Evolutionary conservation across 139 green algal genomes (phyloP).

Genomic region (Chlamydomonas applanata): DNA sequence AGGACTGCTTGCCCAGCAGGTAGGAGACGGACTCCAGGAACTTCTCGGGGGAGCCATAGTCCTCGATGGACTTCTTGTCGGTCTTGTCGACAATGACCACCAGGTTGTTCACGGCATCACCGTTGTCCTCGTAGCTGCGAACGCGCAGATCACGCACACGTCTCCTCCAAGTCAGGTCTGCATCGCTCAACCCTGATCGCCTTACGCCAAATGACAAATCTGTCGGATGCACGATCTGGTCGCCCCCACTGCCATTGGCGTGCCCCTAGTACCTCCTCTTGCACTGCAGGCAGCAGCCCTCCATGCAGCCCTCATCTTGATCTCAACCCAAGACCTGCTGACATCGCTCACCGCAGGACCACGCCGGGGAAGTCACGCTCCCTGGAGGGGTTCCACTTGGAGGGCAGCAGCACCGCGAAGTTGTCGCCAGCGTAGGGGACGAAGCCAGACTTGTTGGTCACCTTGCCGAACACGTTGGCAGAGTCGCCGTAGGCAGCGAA

Average conservation of each 20-base stretch:
- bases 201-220: too few relatives aligned
- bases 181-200: not conserved
- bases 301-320: not conserved
- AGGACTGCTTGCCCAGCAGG: slow-evolving; percentile 84
- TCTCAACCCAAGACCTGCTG: not conserved
- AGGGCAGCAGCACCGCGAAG: slow-evolving; percentile 88
- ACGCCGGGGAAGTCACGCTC: slow-evolving; percentile 82
- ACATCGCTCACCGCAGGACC: slow-evolving; percentile 48
- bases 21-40: slow-evolving; percentile 81
- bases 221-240: not conserved
- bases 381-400: slow-evolving; percentile 95
- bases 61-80: slow-evolving; percentile 79
- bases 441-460: slow-evolving; percentile 88
- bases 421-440: slow-evolving; percentile 89
- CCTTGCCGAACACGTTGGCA: slow-evolving; percentile 86
- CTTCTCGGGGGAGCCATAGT: slow-evolving; percentile 80
- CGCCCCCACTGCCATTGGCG: not conserved
- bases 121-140: slow-evolving; percentile 95
- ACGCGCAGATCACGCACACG: not conserved
- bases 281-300: not conserved
- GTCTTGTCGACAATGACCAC: slow-evolving; percentile 71
- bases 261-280: not conserved
- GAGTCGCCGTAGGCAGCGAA: slow-evolving; percentile 85
- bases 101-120: slow-evolving; percentile 87
- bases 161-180: not conserved